A percentile compares a stretch with the other conserved stretches of the same genome.
Evolutionary conservation across 1,139 yeast species (phyloP).

Genomic region (Nadsonia commutata): DNA sequence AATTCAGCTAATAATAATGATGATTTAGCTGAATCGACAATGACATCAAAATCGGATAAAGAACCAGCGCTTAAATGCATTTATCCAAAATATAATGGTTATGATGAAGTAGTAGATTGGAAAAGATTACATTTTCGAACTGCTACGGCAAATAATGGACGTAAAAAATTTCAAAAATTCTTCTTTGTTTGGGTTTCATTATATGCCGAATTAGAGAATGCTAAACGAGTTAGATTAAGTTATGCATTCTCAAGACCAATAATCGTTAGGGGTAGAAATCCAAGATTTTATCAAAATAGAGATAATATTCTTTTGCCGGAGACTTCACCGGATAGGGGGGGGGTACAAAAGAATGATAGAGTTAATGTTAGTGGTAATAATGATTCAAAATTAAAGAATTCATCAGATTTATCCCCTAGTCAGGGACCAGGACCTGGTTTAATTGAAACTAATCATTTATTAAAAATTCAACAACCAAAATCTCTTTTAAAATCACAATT

Average conservation of each 20-base stretch:
- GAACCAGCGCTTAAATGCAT: slow-evolving; percentile 17
- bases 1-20: slow-evolving; percentile 4
- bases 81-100: slow-evolving; percentile 15
- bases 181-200: slow-evolving; percentile 35
- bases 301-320: slow-evolving; percentile 26
- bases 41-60: slow-evolving; percentile 9
- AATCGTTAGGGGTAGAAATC: slow-evolving; percentile 52
- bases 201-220: slow-evolving; percentile 23
- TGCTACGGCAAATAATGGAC: slow-evolving; percentile 55
- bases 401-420: too few species aligned
- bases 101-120: slow-evolving; percentile 25
- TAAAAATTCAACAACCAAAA: too few species aligned
- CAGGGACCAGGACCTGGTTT: too few species aligned
- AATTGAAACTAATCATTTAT: too few species aligned
- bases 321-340: slow-evolving; percentile 10
- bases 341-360: not conserved
- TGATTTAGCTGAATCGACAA: not conserved
- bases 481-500: too few species aligned
- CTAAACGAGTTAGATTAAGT: slow-evolving; percentile 16
- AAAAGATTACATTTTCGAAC: slow-evolving; percentile 35
- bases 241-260: slow-evolving; percentile 31
- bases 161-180: slow-evolving; percentile 40
- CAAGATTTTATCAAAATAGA: slow-evolving; percentile 44
- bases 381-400: too few species aligned
- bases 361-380: too few species aligned